phyloP scores from a whole-genome alignment of 2,329 filamentous ascomycete species.

The Pseudocercospora eumusae region DNA sequence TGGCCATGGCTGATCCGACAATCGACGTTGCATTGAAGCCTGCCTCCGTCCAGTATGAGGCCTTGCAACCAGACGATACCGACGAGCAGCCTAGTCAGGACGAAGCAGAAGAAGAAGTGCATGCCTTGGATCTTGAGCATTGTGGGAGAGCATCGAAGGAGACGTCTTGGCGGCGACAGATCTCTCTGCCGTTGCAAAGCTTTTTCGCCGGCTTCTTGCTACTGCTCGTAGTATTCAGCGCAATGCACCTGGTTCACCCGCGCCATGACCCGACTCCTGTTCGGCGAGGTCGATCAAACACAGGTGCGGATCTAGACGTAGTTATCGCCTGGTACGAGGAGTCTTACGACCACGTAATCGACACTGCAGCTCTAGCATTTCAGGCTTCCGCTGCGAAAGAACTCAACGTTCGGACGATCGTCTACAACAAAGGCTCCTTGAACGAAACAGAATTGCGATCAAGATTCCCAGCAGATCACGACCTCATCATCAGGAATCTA shows the following conservation, averaged over 20 bases:
- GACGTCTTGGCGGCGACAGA: not conserved
- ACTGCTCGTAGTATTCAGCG: not conserved
- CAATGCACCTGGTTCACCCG: not conserved
- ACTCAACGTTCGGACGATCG: slow-evolving; percentile 15
- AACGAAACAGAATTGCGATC: slow-evolving; percentile 2
- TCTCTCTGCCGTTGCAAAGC: not conserved
- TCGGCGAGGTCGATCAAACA: not conserved
- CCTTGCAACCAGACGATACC: not conserved
- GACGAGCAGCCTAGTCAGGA: not conserved
- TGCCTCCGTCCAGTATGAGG: not conserved
- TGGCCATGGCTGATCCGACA: not conserved
- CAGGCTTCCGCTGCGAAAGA: slow-evolving; percentile 6
- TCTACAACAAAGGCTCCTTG: slow-evolving; percentile 22
- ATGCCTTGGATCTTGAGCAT: not conserved
- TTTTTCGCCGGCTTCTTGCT: not conserved
- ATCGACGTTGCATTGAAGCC: not conserved
- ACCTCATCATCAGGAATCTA: slow-evolving; percentile 32
- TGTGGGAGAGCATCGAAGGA: not conserved
- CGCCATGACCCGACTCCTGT: not conserved
- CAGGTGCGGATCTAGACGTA: slow-evolving; percentile 20
- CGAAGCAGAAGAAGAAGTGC: not conserved
- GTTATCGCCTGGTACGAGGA: slow-evolving; percentile 25
- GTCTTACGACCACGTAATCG: slow-evolving; percentile 13
- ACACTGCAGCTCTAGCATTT: slow-evolving; percentile 15
- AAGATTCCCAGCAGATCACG: slow-evolving; percentile 7